Evolutionary conservation across 805 yeast genomes (phyloP).

Genomic region (Isabelozyma rhagii): DNA sequence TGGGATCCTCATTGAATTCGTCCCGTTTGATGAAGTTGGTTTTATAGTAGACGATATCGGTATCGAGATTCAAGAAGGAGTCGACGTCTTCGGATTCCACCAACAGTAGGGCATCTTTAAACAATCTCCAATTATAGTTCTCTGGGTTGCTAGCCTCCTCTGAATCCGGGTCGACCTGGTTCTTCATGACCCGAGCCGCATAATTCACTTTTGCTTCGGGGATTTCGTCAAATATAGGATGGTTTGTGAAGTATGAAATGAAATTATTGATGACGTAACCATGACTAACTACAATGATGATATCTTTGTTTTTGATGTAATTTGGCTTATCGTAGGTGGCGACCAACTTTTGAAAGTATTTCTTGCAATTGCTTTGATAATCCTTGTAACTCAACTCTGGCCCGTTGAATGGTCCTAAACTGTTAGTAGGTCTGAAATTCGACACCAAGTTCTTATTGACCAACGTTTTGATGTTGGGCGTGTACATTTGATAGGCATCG

Average conservation of each 20-base stretch:
- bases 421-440: conserved; percentile 41
- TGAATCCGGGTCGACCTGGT: conserved; percentile 3
- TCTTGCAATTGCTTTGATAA: conserved; percentile 36
- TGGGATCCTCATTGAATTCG: conserved; percentile 19
- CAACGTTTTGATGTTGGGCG: conserved; percentile 37
- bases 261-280: conserved; percentile 41
- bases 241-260: conserved; percentile 37
- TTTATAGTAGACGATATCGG: conserved; percentile 42
- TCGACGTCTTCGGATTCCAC: conserved; percentile 23
- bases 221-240: conserved; percentile 43
- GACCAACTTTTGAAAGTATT: conserved; percentile 37
- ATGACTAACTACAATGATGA: conserved; percentile 37
- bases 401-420: conserved; percentile 42
- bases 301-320: conserved; percentile 28
- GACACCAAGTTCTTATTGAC: conserved; percentile 30
- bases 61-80: conserved; percentile 32
- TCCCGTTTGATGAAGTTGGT: conserved; percentile 40
- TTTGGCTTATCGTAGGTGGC: conserved; percentile 41
- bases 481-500: conserved; percentile 45
- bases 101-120: conserved; percentile 30
- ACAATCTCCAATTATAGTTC: conserved; percentile 28
- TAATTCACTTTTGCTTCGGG: conserved; percentile 37
- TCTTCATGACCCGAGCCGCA: conserved; percentile 19
- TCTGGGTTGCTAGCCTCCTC: conserved; percentile 10
- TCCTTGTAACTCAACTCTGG: conserved; percentile 37